Evolutionary conservation across 208 protist genomes (phyloP).

Genomic region (Acanthamoeba divionensis): DNA sequence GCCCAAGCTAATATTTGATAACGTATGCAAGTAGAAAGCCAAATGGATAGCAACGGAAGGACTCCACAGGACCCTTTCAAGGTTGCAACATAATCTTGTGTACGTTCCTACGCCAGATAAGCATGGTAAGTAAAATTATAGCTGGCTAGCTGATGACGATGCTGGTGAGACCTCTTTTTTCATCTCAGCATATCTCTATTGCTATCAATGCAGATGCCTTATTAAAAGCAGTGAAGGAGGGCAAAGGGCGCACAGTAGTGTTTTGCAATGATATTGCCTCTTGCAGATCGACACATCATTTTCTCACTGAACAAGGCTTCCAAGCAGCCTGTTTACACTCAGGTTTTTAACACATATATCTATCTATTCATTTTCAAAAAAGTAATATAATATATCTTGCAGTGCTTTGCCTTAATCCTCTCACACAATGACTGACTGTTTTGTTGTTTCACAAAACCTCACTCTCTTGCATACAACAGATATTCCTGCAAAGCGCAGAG

Average conservation of each 20-base stretch:
- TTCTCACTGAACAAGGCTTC: constrained; percentile 37
- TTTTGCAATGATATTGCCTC: constrained; percentile 33
- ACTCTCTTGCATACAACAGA: neutral
- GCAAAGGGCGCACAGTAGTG: neutral
- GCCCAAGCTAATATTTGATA: no score
- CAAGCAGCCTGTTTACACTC: neutral
- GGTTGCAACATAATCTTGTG: constrained; percentile 8
- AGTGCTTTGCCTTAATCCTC: neutral
- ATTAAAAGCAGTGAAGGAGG: constrained; percentile 4
- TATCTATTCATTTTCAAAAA: neutral
- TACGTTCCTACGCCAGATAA: neutral
- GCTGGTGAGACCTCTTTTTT: no score
- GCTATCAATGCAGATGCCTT: no score
- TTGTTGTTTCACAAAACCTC: neutral
- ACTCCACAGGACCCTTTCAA: neutral
- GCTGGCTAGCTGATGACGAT: no score
- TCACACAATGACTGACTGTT: no score
- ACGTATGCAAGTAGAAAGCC: neutral
- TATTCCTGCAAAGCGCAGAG: neutral
- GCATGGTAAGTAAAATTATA: neutral
- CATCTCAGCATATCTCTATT: no score
- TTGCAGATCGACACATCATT: constrained; percentile 21
- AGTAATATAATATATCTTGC: neutral
- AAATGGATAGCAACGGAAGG: neutral
- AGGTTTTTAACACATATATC: neutral